Percentiles rank a stretch among this genome's conserved stretches.
phyloP scores from a whole-genome alignment of 768 basidiomycete species.

The Gyrodon lividus region DNA sequence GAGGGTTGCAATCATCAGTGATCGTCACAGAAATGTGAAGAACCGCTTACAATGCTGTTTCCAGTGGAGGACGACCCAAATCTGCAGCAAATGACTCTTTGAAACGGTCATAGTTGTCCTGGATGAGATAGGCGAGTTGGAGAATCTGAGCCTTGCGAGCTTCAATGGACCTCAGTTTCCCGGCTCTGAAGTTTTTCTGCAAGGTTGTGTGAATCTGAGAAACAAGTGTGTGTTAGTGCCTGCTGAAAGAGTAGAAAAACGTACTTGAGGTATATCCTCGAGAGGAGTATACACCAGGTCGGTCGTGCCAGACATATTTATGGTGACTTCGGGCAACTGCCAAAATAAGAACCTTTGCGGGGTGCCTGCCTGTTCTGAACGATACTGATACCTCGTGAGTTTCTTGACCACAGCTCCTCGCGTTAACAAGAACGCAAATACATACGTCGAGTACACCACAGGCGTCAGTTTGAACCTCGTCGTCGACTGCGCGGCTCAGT shows the following conservation, averaged over 20 bases:
- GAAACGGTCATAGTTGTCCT: constrained; percentile 68
- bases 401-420: no score
- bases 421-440: no score
- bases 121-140: constrained; percentile 68
- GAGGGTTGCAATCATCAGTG: neutral
- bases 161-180: constrained; percentile 63
- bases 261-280: constrained; percentile 52
- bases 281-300: constrained; percentile 47
- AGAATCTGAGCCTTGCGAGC: constrained; percentile 76
- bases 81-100: constrained; percentile 58
- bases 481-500: no score
- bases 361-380: no score
- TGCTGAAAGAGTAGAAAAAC: neutral
- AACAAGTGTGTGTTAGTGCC: neutral
- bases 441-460: no score
- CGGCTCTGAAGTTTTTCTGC: constrained; percentile 56
- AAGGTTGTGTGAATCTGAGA: constrained; percentile 57
- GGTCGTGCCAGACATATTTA: constrained; percentile 26
- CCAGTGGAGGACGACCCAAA: constrained; percentile 60
- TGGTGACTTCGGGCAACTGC: neutral
- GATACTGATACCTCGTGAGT: no score
- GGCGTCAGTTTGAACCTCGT: no score
- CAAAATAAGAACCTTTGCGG: no score
- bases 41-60: constrained; percentile 51
- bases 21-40: neutral